phyloP scores from a whole-genome alignment of 495 filamentous ascomycete genomes.

The Neurospora sp. region DNA sequence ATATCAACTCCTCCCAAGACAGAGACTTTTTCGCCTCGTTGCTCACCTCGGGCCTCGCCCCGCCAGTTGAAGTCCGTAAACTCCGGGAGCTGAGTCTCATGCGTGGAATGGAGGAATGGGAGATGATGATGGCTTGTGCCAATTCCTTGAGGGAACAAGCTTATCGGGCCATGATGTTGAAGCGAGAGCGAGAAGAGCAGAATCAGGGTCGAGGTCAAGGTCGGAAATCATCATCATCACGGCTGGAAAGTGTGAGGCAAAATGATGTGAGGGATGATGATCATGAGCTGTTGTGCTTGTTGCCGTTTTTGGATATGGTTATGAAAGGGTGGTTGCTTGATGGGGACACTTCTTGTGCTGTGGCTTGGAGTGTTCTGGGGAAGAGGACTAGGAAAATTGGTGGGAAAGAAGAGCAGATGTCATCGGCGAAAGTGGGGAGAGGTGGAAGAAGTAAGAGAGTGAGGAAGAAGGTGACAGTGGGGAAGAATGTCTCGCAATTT shows the following conservation, averaged over 20 bases:
- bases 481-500: slow-evolving; percentile 8
- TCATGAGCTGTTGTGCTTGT: neutral
- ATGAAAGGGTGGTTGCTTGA: neutral
- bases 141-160: slow-evolving; percentile 9
- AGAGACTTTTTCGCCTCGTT: slow-evolving; percentile 15
- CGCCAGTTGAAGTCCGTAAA: slow-evolving; percentile 16
- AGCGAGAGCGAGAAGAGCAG: neutral
- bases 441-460: neutral
- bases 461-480: neutral
- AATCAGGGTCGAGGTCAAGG: no score
- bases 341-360: neutral
- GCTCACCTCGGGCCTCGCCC: slow-evolving; percentile 10
- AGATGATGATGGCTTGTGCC: slow-evolving; percentile 22
- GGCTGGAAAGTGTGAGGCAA: neutral
- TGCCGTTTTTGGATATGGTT: neutral
- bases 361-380: neutral
- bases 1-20: slow-evolving; percentile 15
- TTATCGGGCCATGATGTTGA: neutral
- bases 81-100: slow-evolving; percentile 16
- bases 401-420: neutral
- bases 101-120: slow-evolving; percentile 24
- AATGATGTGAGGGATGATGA: neutral
- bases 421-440: neutral
- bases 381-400: neutral
- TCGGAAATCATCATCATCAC: neutral